A percentile compares a stretch with the other conserved stretches of the same genome.
Evolutionary conservation across 2,329 filamentous ascomycete species (phyloP).

Genomic region (Diatrype stigma): DNA sequence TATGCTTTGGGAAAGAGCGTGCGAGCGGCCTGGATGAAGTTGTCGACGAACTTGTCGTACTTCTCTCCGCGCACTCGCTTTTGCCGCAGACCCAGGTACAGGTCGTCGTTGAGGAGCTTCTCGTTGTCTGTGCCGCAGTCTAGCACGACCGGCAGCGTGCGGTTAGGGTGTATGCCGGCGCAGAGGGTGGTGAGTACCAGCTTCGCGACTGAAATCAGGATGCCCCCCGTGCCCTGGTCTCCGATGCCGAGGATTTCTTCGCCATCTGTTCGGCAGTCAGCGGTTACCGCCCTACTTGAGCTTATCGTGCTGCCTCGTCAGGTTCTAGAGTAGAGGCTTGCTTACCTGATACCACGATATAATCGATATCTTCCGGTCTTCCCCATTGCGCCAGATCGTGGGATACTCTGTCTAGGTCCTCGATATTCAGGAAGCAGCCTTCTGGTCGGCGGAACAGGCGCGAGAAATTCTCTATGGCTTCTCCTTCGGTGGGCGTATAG

Average conservation of each 20-base stretch:
- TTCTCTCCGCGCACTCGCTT: conserved; percentile 63
- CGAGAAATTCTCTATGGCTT: conserved; percentile 83
- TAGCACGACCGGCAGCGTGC: conserved; percentile 75
- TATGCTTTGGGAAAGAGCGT: conserved; percentile 74
- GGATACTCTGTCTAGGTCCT: conserved; percentile 61
- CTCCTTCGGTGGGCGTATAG: conserved; percentile 86
- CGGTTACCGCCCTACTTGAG: not conserved
- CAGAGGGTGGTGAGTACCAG: conserved; percentile 78
- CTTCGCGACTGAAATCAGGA: conserved; percentile 82
- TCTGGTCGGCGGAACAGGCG: conserved; percentile 72
- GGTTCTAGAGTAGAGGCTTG: conserved; percentile 8
- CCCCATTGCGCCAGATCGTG: conserved; percentile 66
- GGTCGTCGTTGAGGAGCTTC: conserved; percentile 65
- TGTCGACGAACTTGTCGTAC: conserved; percentile 75
- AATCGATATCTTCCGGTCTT: conserved; percentile 69
- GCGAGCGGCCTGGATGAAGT: conserved; percentile 64
- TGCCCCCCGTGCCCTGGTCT: conserved; percentile 81
- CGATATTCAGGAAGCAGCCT: conserved; percentile 76
- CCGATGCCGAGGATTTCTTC: conserved; percentile 82
- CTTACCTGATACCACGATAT: conserved; percentile 79
- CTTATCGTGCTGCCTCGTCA: too few relatives aligned
- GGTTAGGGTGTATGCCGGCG: conserved; percentile 77
- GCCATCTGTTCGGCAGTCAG: conserved; percentile 36
- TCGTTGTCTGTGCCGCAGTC: conserved; percentile 86
- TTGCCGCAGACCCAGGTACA: conserved; percentile 73